Evolutionary conservation across 2,329 filamentous ascomycete species (phyloP), one percentile per base, ranked within the genome.

Genomic region (Exophiala calicioides): DNA sequence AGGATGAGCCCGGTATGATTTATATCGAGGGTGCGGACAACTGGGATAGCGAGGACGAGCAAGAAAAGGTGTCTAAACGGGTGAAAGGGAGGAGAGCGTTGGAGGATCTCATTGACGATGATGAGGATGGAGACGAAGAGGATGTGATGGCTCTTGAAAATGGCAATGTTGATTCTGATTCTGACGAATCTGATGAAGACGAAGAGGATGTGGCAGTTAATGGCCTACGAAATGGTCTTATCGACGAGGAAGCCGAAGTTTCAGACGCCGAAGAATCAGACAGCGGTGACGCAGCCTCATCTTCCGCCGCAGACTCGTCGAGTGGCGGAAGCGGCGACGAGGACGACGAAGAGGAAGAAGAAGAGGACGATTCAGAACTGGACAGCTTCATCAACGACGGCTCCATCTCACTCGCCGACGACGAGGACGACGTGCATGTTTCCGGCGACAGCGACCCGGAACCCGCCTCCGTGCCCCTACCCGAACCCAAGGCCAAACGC

Each of bases 11-110:
- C 10, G 49, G 50, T 9, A 49, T 52, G 20, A 85, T 95, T 41
- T 95, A 93, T 64, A 87, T 96, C 2, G 90, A 96, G 65, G 90
- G 88, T 1, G 79, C 90, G 60, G 74, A 70, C 9, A 57, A 56
- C 13, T 59, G 57, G 52, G 67, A 70, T 13, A 70, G 66, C 44
- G 69, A 70, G 37, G 66, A 70, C 31, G 71, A 72, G 32, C 68
- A 66, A 2, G 23, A 27, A 15, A 21, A 32, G 42, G 54, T 43
- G 27, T 16, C 34, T n/a, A 53, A 47, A 36, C 35, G 31, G 9
- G 21, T 10, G 7, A 46, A 50, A 34, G 27, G 64, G 29, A 66
- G 67, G 31, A 56, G 65, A 60, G 53, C 54, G 19, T 47, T 59
- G 2, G 43, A 54, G 16, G 48, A 58, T 20, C 50, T 59, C 10